Evolutionary conservation across 2,329 filamentous ascomycete genomes (phyloP).

Genomic region (Hymenoscyphus salicellus): DNA sequence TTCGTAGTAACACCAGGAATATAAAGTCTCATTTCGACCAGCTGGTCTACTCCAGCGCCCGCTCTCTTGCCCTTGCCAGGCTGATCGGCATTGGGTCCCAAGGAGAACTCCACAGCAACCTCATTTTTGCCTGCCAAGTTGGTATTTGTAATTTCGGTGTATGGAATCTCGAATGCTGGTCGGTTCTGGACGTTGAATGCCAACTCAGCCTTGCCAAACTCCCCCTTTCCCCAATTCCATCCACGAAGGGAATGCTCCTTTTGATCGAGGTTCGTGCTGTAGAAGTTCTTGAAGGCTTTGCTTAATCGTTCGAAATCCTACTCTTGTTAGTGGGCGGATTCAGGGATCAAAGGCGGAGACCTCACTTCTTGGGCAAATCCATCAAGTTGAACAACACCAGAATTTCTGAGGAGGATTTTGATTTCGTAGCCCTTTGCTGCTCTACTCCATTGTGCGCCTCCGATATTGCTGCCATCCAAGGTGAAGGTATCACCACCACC

Average conservation of each 20-base stretch:
- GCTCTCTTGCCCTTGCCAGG: constrained; percentile 84
- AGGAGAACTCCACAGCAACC: constrained; percentile 89
- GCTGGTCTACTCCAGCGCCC: constrained; percentile 82
- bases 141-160: constrained; percentile 95
- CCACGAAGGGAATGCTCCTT: constrained; percentile 92
- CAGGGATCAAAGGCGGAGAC: constrained; percentile 6
- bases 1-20: constrained; percentile 87
- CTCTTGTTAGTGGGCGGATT: constrained; percentile 17
- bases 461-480: constrained; percentile 81
- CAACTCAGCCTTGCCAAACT: constrained; percentile 92
- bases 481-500: constrained; percentile 90
- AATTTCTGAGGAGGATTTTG: constrained; percentile 82
- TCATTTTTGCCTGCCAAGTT: constrained; percentile 97
- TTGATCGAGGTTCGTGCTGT: constrained; percentile 86
- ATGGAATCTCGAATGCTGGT: constrained; percentile 93
- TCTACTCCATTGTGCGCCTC: constrained; percentile 88
- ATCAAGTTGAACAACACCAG: constrained; percentile 87
- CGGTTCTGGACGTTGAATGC: constrained; percentile 96
- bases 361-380: constrained; percentile 82
- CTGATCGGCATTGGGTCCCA: constrained; percentile 68
- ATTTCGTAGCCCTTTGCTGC: constrained; percentile 90
- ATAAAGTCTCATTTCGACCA: constrained; percentile 99
- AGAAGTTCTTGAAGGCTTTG: constrained; percentile 98
- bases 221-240: constrained; percentile 99
- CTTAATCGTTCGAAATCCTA: constrained; percentile 83